Evolutionary conservation across 2,329 filamentous ascomycete genomes (phyloP).

Genomic region (Didymella keratinophila): DNA sequence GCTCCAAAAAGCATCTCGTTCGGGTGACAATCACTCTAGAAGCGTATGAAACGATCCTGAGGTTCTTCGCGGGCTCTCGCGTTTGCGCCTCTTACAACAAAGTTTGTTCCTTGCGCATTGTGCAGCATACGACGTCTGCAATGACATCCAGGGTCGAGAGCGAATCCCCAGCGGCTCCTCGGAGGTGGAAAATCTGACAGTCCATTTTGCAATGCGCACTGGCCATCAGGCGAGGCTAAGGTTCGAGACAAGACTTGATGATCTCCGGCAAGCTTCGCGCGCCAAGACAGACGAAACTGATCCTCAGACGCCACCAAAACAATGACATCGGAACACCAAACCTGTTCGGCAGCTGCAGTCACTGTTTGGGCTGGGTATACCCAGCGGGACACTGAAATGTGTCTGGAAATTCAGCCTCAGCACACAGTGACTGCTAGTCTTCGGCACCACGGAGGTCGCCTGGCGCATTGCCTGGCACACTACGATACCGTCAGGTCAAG

Average conservation of each 20-base stretch:
- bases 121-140: neutral
- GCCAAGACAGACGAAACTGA: constrained; percentile 45
- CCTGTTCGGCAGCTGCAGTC: constrained; percentile 19
- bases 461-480: constrained; percentile 18
- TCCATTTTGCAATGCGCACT: constrained; percentile 7
- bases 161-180: neutral
- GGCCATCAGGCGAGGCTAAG: constrained; percentile 17
- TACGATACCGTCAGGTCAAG: constrained; percentile 27
- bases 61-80: neutral
- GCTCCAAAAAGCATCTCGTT: neutral
- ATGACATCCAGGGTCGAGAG: neutral
- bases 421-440: constrained; percentile 7
- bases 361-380: constrained; percentile 12
- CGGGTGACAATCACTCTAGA: neutral
- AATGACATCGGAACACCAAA: constrained; percentile 37
- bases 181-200: neutral
- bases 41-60: constrained; percentile 1
- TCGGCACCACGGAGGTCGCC: constrained; percentile 8
- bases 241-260: constrained; percentile 30
- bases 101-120: constrained; percentile 6
- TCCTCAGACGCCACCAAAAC: constrained; percentile 46
- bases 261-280: constrained; percentile 34
- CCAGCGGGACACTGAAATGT: constrained; percentile 20
- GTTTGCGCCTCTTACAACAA: neutral
- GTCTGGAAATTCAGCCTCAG: constrained; percentile 22